phyloP scores from a whole-genome alignment of 768 basidiomycete genomes.

The Royoungia palumana region DNA sequence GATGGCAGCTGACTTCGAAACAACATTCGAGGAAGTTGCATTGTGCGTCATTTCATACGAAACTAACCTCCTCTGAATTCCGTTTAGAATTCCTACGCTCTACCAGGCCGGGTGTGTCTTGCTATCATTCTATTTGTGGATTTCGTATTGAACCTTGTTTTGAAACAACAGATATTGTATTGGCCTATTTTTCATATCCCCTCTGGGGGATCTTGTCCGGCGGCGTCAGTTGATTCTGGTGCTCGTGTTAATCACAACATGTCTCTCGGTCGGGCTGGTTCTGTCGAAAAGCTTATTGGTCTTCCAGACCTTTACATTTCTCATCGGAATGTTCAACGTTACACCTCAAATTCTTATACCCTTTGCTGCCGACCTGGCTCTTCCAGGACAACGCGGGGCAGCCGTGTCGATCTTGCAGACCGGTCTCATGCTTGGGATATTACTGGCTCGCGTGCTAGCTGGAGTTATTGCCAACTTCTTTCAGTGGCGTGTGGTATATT shows the following conservation, averaged over 20 bases:
- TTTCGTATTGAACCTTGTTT: neutral
- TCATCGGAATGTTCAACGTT: conserved; percentile 39
- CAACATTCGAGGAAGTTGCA: conserved; percentile 32
- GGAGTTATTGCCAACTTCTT: conserved; percentile 40
- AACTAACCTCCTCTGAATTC: conserved; percentile 3
- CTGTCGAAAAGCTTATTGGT: conserved; percentile 30
- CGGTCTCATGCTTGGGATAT: conserved; percentile 24
- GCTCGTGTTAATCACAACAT: conserved; percentile 31
- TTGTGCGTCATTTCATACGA: conserved; percentile 12
- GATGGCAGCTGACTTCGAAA: conserved; percentile 37
- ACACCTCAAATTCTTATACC: conserved; percentile 39
- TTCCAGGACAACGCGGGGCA: conserved; percentile 15
- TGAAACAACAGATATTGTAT: conserved; percentile 6
- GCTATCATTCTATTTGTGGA: too few species aligned
- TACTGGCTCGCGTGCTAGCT: conserved; percentile 30
- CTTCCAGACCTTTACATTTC: conserved; percentile 36
- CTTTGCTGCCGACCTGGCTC: conserved; percentile 43
- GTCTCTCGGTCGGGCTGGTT: conserved; percentile 39
- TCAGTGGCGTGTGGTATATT: conserved; percentile 41
- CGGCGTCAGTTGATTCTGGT: conserved; percentile 41
- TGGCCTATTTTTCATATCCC: conserved; percentile 42
- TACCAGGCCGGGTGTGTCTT: conserved; percentile 57
- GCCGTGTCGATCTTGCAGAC: conserved; percentile 32
- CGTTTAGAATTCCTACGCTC: conserved; percentile 53
- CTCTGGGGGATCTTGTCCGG: conserved; percentile 44